phyloP scores from a whole-genome alignment of 2,329 filamentous ascomycete genomes.

The Stylonectria norvegica region DNA sequence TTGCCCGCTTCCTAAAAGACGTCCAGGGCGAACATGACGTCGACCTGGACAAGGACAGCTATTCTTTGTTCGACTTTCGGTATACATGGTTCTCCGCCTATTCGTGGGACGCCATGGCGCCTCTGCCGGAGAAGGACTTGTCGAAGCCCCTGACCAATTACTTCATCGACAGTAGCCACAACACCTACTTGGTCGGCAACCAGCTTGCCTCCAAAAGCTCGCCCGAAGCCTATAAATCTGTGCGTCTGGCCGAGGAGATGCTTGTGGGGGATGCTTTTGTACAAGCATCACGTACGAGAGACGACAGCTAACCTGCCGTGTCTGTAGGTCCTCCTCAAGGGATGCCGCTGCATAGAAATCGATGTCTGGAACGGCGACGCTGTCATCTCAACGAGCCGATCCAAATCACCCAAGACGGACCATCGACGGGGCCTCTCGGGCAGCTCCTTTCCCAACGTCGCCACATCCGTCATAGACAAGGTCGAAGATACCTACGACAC shows the following conservation, averaged over 20 bases:
- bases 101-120: constrained; percentile 42
- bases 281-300: no score
- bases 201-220: constrained; percentile 77
- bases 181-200: constrained; percentile 86
- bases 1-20: constrained; percentile 48
- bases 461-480: constrained; percentile 39
- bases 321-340: constrained; percentile 63
- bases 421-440: constrained; percentile 48
- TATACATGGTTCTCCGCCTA: constrained; percentile 45
- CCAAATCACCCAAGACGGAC: constrained; percentile 38
- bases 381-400: constrained; percentile 32
- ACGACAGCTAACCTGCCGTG: neutral
- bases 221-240: constrained; percentile 73
- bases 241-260: constrained; percentile 40
- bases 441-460: constrained; percentile 44
- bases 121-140: constrained; percentile 53
- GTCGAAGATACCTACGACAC: constrained; percentile 31
- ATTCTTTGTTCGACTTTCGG: constrained; percentile 49
- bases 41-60: constrained; percentile 38
- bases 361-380: constrained; percentile 84
- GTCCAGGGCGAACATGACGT: constrained; percentile 45
- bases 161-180: constrained; percentile 92
- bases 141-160: constrained; percentile 77
- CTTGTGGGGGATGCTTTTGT: neutral
- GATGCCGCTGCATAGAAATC: constrained; percentile 89